phyloP scores from a whole-genome alignment of 1,284 basidiomycete genomes.

The Gymnopus androsaceus region DNA sequence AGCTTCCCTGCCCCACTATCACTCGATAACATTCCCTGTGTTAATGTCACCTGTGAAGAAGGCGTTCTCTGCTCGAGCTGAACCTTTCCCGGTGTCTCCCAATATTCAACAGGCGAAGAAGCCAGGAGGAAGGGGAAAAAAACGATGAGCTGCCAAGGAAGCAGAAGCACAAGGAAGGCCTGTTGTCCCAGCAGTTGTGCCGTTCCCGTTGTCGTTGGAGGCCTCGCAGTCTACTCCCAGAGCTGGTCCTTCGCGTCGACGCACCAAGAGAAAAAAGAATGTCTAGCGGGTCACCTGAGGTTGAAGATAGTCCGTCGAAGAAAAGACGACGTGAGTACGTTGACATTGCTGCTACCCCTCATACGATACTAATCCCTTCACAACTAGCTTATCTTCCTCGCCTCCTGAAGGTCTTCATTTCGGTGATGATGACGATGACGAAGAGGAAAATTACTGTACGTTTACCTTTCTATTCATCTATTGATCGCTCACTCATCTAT shows the following conservation, averaged over 20 bases:
- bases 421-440: constrained; percentile 23
- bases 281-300: neutral
- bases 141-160: neutral
- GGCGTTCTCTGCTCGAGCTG: neutral
- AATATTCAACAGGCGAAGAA: neutral
- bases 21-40: neutral
- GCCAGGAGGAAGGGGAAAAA: too few relatives aligned
- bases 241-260: neutral
- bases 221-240: neutral
- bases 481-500: constrained; percentile 9
- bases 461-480: neutral
- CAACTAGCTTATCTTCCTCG: neutral
- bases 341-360: neutral
- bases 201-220: constrained; percentile 1
- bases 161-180: neutral
- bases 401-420: neutral
- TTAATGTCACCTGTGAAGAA: neutral
- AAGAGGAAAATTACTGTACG: constrained; percentile 23
- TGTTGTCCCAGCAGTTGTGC: neutral
- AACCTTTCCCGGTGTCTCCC: neutral
- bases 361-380: neutral
- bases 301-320: neutral
- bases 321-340: constrained; percentile 9
- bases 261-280: neutral
- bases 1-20: neutral